Percentiles rank a stretch among this genome's conserved stretches.
Conservation (phyloP, 495 filamentous ascomycete species). For the Penicillium longicatenatum region DNA sequence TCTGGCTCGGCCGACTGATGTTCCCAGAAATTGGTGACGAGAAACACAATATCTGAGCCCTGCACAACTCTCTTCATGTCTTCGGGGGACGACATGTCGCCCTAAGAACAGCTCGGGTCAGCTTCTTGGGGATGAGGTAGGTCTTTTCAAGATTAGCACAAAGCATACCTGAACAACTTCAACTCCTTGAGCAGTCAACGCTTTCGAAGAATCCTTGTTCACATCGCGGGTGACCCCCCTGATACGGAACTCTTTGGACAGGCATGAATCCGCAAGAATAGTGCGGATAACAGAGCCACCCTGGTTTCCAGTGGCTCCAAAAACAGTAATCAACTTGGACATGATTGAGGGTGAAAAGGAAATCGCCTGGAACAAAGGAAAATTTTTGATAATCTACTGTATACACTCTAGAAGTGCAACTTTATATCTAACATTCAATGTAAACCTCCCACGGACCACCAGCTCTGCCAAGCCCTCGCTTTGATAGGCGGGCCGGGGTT, state of each 20-base stretch:
- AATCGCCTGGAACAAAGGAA: not conserved
- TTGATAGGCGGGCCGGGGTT: too few relatives aligned
- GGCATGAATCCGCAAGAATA: not conserved
- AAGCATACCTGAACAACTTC: not conserved
- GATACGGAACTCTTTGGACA: not conserved
- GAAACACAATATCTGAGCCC: not conserved
- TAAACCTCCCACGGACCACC: not conserved
- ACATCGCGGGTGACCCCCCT: not conserved
- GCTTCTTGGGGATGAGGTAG: too few relatives aligned
- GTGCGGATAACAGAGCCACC: conserved; percentile 6
- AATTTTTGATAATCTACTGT: not conserved
- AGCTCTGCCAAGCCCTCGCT: too few relatives aligned
- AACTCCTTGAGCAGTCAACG: not conserved
- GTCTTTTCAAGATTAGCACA: too few relatives aligned
- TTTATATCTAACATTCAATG: not conserved
- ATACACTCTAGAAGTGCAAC: not conserved
- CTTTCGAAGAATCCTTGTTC: not conserved
- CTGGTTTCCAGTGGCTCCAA: conserved; percentile 1
- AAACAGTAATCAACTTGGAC: conserved; percentile 5
- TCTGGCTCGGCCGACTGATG: not conserved
- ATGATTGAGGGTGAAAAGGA: not conserved
- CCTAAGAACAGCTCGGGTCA: too few relatives aligned
- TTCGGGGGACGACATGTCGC: conserved; percentile 1
- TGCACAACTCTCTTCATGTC: not conserved
- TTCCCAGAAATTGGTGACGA: conserved; percentile 7